phyloP scores from a whole-genome alignment of 495 filamentous ascomycete genomes.

The Tetracladium marchalianum region DNA sequence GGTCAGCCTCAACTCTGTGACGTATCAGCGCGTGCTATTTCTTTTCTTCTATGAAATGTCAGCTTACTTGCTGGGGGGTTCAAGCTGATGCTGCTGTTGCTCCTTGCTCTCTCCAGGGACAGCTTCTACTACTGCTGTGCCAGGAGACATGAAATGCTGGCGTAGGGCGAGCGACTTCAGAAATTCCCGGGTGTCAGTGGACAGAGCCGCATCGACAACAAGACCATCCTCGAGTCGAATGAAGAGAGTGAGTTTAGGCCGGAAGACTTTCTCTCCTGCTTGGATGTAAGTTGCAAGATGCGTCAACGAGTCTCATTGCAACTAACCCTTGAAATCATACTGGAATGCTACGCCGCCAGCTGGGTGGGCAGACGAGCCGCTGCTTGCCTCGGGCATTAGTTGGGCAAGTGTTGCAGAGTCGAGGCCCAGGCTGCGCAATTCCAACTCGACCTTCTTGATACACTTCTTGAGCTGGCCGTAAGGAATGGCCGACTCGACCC shows the following conservation, averaged over 20 bases:
- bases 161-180: slow-evolving; percentile 25
- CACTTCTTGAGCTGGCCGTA: slow-evolving; percentile 69
- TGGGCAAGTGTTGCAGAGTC: slow-evolving; percentile 46
- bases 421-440: slow-evolving; percentile 51
- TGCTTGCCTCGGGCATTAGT: slow-evolving; percentile 23
- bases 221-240: slow-evolving; percentile 41
- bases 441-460: slow-evolving; percentile 45
- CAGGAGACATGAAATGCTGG: neutral
- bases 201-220: slow-evolving; percentile 44
- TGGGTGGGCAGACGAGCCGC: neutral
- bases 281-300: slow-evolving; percentile 5
- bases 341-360: slow-evolving; percentile 14
- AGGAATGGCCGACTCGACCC: slow-evolving; percentile 60
- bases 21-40: neutral
- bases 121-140: too few species aligned
- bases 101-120: too few species aligned
- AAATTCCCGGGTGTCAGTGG: slow-evolving; percentile 40
- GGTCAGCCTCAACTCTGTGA: too few species aligned
- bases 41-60: neutral
- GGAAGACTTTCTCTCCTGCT: slow-evolving; percentile 29
- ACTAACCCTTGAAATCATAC: slow-evolving; percentile 22
- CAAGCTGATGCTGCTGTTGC: neutral
- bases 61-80: neutral
- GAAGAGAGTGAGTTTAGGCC: slow-evolving; percentile 49
- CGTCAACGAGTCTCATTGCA: neutral